These are phyloP conservation scores for Adansonia madagascariensis DNA, from an alignment of 441 rosid species.

Conservation along the genomic window DNA sequence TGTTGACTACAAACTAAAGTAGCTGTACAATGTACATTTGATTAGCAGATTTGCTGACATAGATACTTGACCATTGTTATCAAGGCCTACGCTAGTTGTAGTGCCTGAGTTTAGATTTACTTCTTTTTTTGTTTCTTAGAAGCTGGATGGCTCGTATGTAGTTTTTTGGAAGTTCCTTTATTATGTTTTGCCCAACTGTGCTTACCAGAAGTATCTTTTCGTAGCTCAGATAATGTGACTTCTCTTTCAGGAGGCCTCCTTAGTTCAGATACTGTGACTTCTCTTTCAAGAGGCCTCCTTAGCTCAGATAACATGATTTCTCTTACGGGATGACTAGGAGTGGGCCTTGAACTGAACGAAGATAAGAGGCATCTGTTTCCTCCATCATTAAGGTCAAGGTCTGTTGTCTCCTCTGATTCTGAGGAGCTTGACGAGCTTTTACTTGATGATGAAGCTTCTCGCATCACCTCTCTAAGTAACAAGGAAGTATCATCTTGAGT, in stretches of 20 bases:
- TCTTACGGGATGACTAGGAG: neutral
- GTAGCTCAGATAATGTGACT: constrained; percentile 10
- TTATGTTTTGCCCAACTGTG: neutral
- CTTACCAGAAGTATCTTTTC: neutral
- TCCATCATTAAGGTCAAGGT: constrained; percentile 8
- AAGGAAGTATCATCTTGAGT: constrained; percentile 5
- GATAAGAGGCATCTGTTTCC: neutral
- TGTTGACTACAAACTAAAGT: neutral
- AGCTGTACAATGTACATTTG: neutral
- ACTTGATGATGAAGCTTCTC: constrained; percentile 30
- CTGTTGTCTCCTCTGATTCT: constrained; percentile 30
- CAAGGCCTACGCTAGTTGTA: neutral
- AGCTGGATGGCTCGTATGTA: neutral
- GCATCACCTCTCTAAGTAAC: neutral
- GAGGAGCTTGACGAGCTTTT: constrained; percentile 38
- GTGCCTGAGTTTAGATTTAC: neutral
- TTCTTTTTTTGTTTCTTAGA: constrained; percentile 22
- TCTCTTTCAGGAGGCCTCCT: neutral
- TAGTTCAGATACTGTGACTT: neutral
- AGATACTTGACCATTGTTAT: neutral
- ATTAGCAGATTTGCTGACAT: neutral
- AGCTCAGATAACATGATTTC: neutral
- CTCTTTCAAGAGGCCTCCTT: neutral
- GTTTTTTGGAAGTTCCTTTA: neutral
- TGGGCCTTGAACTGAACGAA: neutral